A percentile compares a stretch with the other conserved stretches of the same genome.
These are phyloP conservation scores for Penicillium manginii DNA, from an alignment of 495 filamentous ascomycete species.

Conservation along the genomic window DNA sequence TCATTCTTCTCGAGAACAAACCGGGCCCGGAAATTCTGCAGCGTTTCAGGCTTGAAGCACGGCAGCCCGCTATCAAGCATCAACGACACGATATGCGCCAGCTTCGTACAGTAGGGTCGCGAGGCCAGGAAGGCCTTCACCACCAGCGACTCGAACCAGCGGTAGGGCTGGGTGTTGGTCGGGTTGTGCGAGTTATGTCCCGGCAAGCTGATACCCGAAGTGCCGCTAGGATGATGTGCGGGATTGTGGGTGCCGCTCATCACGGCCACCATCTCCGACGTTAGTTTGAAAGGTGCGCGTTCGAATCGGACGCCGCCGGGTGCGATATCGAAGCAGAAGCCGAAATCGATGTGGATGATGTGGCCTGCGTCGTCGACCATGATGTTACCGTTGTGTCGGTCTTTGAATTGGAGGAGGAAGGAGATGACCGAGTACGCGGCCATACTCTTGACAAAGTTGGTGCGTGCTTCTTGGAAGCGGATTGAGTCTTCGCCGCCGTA, in stretches of 20 bases:
- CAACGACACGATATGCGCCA: constrained; percentile 83
- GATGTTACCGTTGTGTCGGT: constrained; percentile 99
- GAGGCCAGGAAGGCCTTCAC: constrained; percentile 94
- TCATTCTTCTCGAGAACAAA: constrained; percentile 95
- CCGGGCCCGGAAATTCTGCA: constrained; percentile 87
- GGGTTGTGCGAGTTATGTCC: constrained; percentile 45
- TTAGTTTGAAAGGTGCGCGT: constrained; percentile 97
- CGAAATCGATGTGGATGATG: constrained; percentile 99
- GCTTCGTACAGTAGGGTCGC: constrained; percentile 82
- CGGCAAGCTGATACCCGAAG: constrained; percentile 35
- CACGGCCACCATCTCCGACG: constrained; percentile 94
- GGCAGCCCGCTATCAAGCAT: constrained; percentile 98
- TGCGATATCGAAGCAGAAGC: constrained; percentile 99
- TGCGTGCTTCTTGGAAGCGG: constrained; percentile 91
- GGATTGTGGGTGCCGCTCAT: constrained; percentile 79
- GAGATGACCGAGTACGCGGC: constrained; percentile 99
- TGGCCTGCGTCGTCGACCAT: constrained; percentile 98
- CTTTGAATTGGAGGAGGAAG: constrained; percentile 97
- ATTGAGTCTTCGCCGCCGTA: constrained; percentile 96
- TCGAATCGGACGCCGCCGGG: constrained; percentile 97
- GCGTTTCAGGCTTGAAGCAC: constrained; percentile 96
- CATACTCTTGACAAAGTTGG: constrained; percentile 99
- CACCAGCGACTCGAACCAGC: constrained; percentile 94
- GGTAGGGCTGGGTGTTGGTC: constrained; percentile 82
- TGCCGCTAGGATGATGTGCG: constrained; percentile 32